Percentiles rank a stretch among this genome's conserved stretches.
phyloP scores from a whole-genome alignment of 176 grass and related monocot genomes.

The Ampelocalamus luodianensis region DNA sequence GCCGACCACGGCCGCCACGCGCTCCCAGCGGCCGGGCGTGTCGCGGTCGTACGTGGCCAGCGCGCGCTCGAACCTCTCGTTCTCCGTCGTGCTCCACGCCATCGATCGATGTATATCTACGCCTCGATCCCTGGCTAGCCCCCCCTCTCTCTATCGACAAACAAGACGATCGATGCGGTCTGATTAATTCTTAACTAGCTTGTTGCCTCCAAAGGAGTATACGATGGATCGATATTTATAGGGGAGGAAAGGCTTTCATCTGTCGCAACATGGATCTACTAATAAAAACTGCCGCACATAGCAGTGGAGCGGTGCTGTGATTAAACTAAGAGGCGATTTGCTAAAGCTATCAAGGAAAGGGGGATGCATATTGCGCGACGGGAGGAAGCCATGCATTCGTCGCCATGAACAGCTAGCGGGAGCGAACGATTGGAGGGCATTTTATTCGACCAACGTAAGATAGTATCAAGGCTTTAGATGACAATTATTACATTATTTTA shows the following conservation, averaged over 20 bases:
- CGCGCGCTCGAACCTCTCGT: conserved; percentile 64
- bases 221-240: conserved; percentile 33
- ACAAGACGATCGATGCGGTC: neutral
- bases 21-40: conserved; percentile 55
- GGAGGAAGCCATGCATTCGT: neutral
- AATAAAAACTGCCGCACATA: conserved; percentile 32
- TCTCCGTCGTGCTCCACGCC: conserved; percentile 54
- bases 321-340: conserved; percentile 39
- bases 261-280: conserved; percentile 19
- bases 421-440: conserved; percentile 34
- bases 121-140: neutral
- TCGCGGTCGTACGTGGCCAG: conserved; percentile 51
- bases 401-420: conserved; percentile 4
- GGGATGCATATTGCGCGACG: conserved; percentile 33
- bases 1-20: conserved; percentile 52
- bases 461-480: conserved; percentile 50
- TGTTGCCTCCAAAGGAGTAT: conserved; percentile 16
- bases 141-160: neutral
- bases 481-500: conserved; percentile 27
- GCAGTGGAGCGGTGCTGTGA: neutral
- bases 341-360: conserved; percentile 33
- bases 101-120: neutral
- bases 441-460: conserved; percentile 58
- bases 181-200: neutral
- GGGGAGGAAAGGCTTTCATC: conserved; percentile 2